Base-by-base conservation (phyloP, 2,329 filamentous ascomycete species). In the Teratosphaeriaceae sp. region DNA sequence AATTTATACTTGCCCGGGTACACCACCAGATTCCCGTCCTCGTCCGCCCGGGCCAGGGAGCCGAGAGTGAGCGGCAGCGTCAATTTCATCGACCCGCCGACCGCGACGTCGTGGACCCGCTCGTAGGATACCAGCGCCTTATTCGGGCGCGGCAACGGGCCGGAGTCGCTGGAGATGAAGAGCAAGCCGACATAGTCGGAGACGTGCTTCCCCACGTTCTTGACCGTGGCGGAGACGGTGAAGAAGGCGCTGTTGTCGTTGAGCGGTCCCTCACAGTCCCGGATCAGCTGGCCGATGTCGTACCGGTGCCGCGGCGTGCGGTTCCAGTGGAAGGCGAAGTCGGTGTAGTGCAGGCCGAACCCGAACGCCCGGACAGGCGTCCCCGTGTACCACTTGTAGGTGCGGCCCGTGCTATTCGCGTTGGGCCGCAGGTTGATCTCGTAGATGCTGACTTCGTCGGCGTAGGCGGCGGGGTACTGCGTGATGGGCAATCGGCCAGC, bases 261-360 rank as follows among this genome's bases (percentile, higher is more conserved):
- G 24, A 39, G 9, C 7, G 9, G 13, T 12, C 23, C 18, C 13
- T 27, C 16, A n/a, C 7, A 6, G 9, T 24, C 20, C 11, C 20
- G 29, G 24, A 39, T 18, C 3, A 39, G 37, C 23, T 39, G 20
- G 8, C 48, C 52, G 40, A 69, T 69, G 30, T 68, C 52, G 47
- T 61, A 68, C 12, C 11, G 9, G 12, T 7, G 15, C 11, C 26
- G 3, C 3, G 18, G 26, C 19, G 13, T 15, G 22, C 22, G 7
- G 12, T 24, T 15, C 38, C 38, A 41, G n/a, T 6, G 15, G 24
- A 39, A 39, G 20, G 27, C 44, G 40, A 46, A 39, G 3, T 56
- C 65, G 0, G 68, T 69, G 45, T 71, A 71, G 56, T 68, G 67
- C 7, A 69, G 43, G 2, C 68, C 68, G 38, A 67, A 63, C 3